Conservation (phyloP, 345 rosid genomes). For the Brassica rapa region DNA sequence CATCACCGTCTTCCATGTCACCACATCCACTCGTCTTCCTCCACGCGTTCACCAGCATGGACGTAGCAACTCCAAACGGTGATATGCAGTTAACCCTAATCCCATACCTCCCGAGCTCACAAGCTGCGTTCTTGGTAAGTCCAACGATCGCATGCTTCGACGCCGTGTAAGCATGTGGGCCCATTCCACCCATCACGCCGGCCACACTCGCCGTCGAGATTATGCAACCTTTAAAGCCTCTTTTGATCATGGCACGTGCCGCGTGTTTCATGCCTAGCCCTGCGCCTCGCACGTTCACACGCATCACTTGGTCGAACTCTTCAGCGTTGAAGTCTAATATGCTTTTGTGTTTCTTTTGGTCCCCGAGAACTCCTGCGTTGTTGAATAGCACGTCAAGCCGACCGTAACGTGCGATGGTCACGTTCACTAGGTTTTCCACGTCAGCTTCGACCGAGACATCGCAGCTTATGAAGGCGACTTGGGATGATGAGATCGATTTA, state of each 20-base stretch:
- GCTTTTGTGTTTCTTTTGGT: conserved; percentile 68
- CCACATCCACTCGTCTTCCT: conserved; percentile 40
- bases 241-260: conserved; percentile 65
- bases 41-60: conserved; percentile 75
- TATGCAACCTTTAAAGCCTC: conserved; percentile 60
- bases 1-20: conserved; percentile 44
- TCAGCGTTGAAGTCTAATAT: conserved; percentile 61
- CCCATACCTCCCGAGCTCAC: conserved; percentile 74
- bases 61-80: conserved; percentile 86
- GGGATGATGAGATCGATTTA: conserved; percentile 47
- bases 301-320: conserved; percentile 71
- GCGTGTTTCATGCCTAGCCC: conserved; percentile 85
- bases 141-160: conserved; percentile 89
- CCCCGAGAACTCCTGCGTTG: conserved; percentile 83
- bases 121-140: conserved; percentile 73
- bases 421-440: conserved; percentile 53
- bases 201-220: conserved; percentile 83
- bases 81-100: conserved; percentile 84
- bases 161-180: conserved; percentile 87
- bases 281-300: conserved; percentile 64
- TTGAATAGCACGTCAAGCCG: conserved; percentile 66
- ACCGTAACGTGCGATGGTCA: conserved; percentile 55
- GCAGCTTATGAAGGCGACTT: conserved; percentile 62
- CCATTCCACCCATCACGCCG: conserved; percentile 80
- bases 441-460: conserved; percentile 70